Conservation (phyloP, 2,329 filamentous ascomycete species). For the Aspergillus niger region DNA sequence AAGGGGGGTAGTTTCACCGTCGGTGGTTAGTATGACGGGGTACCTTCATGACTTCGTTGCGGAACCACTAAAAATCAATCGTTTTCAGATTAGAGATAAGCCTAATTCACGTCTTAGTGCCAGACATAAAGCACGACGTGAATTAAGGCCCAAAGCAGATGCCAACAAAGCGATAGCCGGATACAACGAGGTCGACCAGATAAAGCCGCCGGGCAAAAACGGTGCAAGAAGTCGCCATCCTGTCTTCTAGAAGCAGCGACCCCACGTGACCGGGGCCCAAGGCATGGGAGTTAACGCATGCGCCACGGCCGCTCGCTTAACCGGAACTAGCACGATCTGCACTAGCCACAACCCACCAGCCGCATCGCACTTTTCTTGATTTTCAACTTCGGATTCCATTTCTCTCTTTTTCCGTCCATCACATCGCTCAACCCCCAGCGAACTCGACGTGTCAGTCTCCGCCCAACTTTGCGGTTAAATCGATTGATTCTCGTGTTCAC, state of each 20-base stretch:
- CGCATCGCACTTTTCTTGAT: slow-evolving; percentile 43
- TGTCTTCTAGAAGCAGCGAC: slow-evolving; percentile 28
- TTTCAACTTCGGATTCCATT: slow-evolving; percentile 28
- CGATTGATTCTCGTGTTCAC: slow-evolving; percentile 77
- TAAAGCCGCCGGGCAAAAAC: slow-evolving; percentile 15
- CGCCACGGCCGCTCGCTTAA: slow-evolving; percentile 44
- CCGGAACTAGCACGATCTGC: slow-evolving; percentile 11
- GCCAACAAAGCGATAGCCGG: neutral
- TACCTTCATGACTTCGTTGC: slow-evolving; percentile 44
- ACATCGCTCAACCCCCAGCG: slow-evolving; percentile 47
- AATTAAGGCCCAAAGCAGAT: neutral
- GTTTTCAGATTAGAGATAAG: slow-evolving; percentile 17
- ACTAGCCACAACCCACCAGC: slow-evolving; percentile 37
- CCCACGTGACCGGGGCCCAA: slow-evolving; percentile 28
- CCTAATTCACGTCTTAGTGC: slow-evolving; percentile 13
- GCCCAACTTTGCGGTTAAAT: slow-evolving; percentile 95
- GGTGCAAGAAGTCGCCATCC: slow-evolving; percentile 20
- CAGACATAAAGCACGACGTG: slow-evolving; percentile 1
- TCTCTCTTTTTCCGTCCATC: slow-evolving; percentile 32
- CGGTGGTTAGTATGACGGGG: slow-evolving; percentile 40
- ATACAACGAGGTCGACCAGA: slow-evolving; percentile 11
- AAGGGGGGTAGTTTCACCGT: slow-evolving; percentile 36
- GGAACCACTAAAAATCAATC: slow-evolving; percentile 25
- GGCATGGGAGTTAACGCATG: slow-evolving; percentile 7
- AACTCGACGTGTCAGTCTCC: slow-evolving; percentile 99